Conservation (phyloP, 768 basidiomycete species). For the Pulveroboletus sp. region DNA sequence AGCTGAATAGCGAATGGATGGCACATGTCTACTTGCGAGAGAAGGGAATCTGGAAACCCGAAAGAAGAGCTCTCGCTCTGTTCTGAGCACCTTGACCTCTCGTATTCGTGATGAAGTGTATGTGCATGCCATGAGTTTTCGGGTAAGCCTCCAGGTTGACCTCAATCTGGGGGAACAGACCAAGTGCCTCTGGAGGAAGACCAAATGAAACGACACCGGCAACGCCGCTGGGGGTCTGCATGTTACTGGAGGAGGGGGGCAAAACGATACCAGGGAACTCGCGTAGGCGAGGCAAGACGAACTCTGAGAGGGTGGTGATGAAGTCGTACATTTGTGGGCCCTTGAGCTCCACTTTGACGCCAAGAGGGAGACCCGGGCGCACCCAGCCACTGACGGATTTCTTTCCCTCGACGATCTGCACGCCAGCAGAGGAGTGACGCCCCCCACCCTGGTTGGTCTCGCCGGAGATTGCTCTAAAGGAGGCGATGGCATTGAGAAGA, state of each 20-base stretch:
- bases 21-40: slow-evolving; percentile 34
- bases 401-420: slow-evolving; percentile 69
- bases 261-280: slow-evolving; percentile 84
- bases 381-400: slow-evolving; percentile 80
- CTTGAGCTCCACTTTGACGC: slow-evolving; percentile 85
- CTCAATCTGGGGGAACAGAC: slow-evolving; percentile 93
- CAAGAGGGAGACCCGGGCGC: slow-evolving; percentile 73
- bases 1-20: not conserved
- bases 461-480: slow-evolving; percentile 81
- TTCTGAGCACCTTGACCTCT: slow-evolving; percentile 88
- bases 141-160: slow-evolving; percentile 91
- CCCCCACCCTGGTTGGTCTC: slow-evolving; percentile 75
- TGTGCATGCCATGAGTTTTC: slow-evolving; percentile 81
- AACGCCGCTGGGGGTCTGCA: slow-evolving; percentile 70
- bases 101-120: slow-evolving; percentile 90
- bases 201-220: slow-evolving; percentile 90
- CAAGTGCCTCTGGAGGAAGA: slow-evolving; percentile 77
- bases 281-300: slow-evolving; percentile 89
- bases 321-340: slow-evolving; percentile 96
- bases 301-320: slow-evolving; percentile 80
- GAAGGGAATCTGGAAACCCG: slow-evolving; percentile 93
- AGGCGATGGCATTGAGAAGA: slow-evolving; percentile 82
- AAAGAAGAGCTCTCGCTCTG: slow-evolving; percentile 77
- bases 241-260: slow-evolving; percentile 66
- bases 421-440: slow-evolving; percentile 61